Evolutionary conservation across 2,329 filamentous ascomycete genomes (phyloP).

Genomic region (Onygenales sp.): DNA sequence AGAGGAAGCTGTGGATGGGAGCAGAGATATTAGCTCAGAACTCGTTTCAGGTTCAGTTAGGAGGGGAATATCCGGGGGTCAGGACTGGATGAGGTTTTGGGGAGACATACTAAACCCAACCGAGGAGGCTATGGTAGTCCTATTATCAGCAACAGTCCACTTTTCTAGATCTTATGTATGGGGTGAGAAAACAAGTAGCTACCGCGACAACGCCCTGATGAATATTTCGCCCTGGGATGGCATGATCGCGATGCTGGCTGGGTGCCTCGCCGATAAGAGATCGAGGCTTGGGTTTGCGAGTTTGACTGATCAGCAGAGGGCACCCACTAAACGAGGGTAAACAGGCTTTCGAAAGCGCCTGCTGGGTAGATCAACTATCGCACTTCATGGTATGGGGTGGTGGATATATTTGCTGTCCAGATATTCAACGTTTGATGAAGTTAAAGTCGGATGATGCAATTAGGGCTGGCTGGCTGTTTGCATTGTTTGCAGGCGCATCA

Average conservation of each 20-base stretch:
- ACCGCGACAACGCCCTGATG: conserved; percentile 34
- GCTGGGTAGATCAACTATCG: no score
- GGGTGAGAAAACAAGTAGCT: conserved; percentile 10
- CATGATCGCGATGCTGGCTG: conserved; percentile 12
- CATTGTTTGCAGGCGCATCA: neutral
- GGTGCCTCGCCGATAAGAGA: neutral
- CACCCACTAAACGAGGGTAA: no score
- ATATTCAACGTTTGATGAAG: no score
- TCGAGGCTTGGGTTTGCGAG: no score
- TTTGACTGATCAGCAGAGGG: no score
- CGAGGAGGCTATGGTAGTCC: conserved; percentile 43
- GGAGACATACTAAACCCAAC: conserved; percentile 57
- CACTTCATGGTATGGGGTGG: no score
- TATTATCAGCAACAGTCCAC: conserved; percentile 12
- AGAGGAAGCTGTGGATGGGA: conserved; percentile 41
- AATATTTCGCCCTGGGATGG: conserved; percentile 25
- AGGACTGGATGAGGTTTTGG: neutral
- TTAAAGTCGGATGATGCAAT: neutral
- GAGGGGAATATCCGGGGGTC: neutral
- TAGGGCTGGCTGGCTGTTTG: neutral
- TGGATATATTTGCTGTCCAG: no score
- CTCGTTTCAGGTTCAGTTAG: neutral
- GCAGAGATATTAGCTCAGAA: neutral
- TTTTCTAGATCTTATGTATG: neutral
- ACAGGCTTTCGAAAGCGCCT: no score